A percentile compares a stretch with the other conserved stretches of the same genome.
Evolutionary conservation across 176 grass and related monocot genomes (phyloP).

Genomic region (Oryza meridionalis): DNA sequence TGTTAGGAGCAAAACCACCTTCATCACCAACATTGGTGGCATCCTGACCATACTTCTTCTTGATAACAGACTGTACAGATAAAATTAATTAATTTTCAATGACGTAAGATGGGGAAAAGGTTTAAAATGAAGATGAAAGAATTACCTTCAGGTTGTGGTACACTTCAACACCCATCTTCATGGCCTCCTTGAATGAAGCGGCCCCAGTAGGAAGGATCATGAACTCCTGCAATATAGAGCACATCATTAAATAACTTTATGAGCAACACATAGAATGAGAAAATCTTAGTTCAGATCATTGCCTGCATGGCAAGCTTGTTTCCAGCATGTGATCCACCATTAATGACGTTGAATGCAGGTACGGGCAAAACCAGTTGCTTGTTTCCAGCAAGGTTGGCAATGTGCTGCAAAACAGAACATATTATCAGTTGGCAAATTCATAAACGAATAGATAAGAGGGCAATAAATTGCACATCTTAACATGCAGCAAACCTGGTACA

Average conservation of each 20-base stretch:
- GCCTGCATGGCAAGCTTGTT: conserved; percentile 99
- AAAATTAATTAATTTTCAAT: not conserved
- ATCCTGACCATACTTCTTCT: conserved; percentile 99
- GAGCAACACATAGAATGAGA: not conserved
- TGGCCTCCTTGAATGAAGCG: conserved; percentile 89
- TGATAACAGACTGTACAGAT: conserved; percentile 72
- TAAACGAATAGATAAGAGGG: not conserved
- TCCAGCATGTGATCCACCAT: conserved; percentile 94
- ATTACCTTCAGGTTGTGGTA: conserved; percentile 92
- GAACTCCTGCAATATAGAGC: conserved; percentile 65
- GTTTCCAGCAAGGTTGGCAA: conserved; percentile 94
- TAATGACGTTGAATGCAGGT: conserved; percentile 95
- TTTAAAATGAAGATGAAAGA: not conserved
- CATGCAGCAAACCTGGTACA: conserved; percentile 60
- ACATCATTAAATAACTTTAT: not conserved
- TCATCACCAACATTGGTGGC: conserved; percentile 98
- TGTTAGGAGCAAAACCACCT: conserved; percentile 98
- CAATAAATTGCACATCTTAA: not conserved
- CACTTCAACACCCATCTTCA: conserved; percentile 99
- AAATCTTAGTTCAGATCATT: conserved; percentile 5
- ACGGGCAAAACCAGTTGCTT: conserved; percentile 83
- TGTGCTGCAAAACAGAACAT: conserved; percentile 58
- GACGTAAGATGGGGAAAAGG: not conserved
- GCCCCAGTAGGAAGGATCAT: conserved; percentile 95
- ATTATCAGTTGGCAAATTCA: not conserved